Evolutionary conservation across 352 stramenopile genomes (phyloP).

Genomic region (Phytophthora tubulina): DNA sequence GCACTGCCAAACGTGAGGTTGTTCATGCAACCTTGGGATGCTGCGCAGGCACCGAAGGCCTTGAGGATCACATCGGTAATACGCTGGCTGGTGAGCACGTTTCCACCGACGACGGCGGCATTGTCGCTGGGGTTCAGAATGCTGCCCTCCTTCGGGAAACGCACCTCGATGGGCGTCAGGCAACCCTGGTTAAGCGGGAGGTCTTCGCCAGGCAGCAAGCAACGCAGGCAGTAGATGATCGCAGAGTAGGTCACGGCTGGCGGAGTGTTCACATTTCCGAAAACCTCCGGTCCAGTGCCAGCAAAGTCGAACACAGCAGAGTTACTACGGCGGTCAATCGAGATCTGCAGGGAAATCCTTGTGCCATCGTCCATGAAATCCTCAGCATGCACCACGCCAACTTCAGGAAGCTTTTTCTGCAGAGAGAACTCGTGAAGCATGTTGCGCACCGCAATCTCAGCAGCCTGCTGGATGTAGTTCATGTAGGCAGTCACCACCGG

Average conservation of each 20-base stretch:
- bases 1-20: slow-evolving; percentile 99
- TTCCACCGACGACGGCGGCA: slow-evolving; percentile 98
- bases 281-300: slow-evolving; percentile 97
- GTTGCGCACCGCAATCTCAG: slow-evolving; percentile 94
- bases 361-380: slow-evolving; percentile 99
- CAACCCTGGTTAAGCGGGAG: slow-evolving; percentile 98
- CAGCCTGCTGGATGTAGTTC: slow-evolving; percentile 97
- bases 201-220: slow-evolving; percentile 93
- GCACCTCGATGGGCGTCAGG: slow-evolving; percentile 96
- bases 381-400: slow-evolving; percentile 92
- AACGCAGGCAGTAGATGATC: slow-evolving; percentile 99
- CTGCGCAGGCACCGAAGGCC: slow-evolving; percentile 96
- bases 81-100: slow-evolving; percentile 98
- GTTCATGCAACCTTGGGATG: slow-evolving; percentile 99
- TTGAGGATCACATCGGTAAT: slow-evolving; percentile 99
- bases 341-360: slow-evolving; percentile 96
- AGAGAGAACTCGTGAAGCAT: slow-evolving; percentile 97
- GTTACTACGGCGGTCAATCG: slow-evolving; percentile 93
- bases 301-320: slow-evolving; percentile 98
- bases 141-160: slow-evolving; percentile 92
- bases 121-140: slow-evolving; percentile 96
- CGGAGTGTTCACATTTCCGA: slow-evolving; percentile 98
- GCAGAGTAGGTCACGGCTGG: slow-evolving; percentile 98
- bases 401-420: slow-evolving; percentile 69
- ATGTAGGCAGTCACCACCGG: slow-evolving; percentile 98